Conservation (phyloP, 495 filamentous ascomycete species). For the Daldinia caldariorum region DNA sequence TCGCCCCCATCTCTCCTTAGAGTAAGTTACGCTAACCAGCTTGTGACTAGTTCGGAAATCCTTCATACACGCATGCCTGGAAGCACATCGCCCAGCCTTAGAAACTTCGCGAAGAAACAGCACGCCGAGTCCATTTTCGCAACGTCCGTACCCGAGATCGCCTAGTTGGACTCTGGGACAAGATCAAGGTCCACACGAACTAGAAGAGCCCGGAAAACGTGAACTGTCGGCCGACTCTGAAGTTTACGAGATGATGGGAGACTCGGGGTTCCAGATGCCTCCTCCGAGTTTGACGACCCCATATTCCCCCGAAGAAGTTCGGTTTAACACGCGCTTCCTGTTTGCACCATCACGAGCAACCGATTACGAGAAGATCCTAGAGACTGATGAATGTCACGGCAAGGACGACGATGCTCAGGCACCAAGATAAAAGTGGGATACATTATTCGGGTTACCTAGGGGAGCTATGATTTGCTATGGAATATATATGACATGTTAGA, state of each 20-base stretch:
- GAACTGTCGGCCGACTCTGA: neutral
- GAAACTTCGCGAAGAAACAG: constrained; percentile 15
- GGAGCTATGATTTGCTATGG: neutral
- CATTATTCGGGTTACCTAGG: neutral
- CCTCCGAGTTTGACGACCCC: constrained; percentile 20
- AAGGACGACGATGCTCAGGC: neutral
- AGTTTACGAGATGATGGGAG: constrained; percentile 17
- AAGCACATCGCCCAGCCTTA: constrained; percentile 27
- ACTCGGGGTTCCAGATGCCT: constrained; percentile 16
- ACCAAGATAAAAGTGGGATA: constrained; percentile 2
- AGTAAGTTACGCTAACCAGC: neutral
- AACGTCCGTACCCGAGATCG: constrained; percentile 13
- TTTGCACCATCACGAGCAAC: constrained; percentile 2
- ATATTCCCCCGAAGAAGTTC: constrained; percentile 10
- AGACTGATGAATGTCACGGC: neutral
- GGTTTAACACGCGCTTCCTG: constrained; percentile 12
- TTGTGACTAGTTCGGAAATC: constrained; percentile 29
- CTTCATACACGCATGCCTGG: constrained; percentile 40
- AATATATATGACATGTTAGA: neutral
- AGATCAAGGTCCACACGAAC: neutral
- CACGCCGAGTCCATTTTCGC: constrained; percentile 13
- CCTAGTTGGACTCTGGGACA: constrained; percentile 21
- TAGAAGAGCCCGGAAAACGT: constrained; percentile 6
- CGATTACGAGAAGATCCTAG: neutral
- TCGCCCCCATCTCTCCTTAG: neutral